phyloP scores from a whole-genome alignment of 345 rosid genomes.

The Luvunga scandens region DNA sequence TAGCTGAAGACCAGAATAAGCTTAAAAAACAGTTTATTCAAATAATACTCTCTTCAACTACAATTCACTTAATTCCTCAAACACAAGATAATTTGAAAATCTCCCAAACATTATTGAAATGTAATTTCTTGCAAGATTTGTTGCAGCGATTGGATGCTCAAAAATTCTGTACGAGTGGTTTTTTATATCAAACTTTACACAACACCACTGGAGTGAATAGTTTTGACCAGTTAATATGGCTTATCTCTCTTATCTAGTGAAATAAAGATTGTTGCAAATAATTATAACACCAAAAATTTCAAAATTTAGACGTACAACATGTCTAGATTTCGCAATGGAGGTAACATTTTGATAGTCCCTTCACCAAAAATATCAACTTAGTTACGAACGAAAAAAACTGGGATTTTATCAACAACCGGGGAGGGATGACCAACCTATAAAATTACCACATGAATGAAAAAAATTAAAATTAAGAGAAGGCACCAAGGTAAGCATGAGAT shows the following conservation, averaged over 20 bases:
- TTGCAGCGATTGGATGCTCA: background rate
- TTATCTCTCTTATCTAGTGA: background rate
- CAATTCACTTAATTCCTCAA: background rate
- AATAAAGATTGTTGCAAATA: background rate
- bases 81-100: background rate
- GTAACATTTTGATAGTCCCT: background rate
- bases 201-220: background rate
- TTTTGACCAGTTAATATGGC: background rate
- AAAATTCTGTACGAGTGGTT: no score
- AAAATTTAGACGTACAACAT: background rate
- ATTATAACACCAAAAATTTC: background rate
- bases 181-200: background rate
- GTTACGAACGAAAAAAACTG: background rate
- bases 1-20: background rate
- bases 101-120: background rate
- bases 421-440: background rate
- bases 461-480: conserved; percentile 4
- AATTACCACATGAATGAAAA: background rate
- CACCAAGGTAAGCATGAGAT: background rate
- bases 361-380: background rate
- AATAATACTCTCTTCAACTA: background rate
- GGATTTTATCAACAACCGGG: background rate
- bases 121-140: background rate
- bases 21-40: background rate
- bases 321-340: background rate